These are phyloP conservation scores for Salix exigua DNA, from an alignment of 345 rosid species.

Conservation along the genomic window DNA sequence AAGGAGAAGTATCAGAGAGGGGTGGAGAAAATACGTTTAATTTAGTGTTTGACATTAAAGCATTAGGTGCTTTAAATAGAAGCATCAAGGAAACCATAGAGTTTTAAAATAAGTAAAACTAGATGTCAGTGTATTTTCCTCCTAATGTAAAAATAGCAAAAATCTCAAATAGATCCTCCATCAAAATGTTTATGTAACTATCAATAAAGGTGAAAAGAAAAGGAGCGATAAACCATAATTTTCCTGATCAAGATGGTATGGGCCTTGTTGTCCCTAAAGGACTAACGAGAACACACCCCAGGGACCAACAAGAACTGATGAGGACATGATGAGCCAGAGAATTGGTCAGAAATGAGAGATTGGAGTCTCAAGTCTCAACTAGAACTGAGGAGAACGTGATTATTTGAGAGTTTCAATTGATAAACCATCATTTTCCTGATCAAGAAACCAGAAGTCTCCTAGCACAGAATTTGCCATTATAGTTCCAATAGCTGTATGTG, in stretches of 20 bases:
- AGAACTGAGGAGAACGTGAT: neutral
- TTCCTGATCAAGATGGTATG: neutral
- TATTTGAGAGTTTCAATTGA: neutral
- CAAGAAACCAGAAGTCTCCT: neutral
- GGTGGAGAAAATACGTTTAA: neutral
- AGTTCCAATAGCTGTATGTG: neutral
- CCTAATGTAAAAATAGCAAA: neutral
- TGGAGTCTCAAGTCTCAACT: neutral
- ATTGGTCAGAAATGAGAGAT: neutral
- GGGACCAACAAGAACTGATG: neutral
- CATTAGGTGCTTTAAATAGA: neutral
- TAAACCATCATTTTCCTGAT: neutral
- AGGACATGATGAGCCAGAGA: neutral
- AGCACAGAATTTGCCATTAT: neutral
- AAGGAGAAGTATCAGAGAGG: neutral
- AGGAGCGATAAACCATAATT: too few species aligned
- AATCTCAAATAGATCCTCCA: neutral
- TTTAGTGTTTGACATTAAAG: too few species aligned
- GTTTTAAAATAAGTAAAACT: too few species aligned
- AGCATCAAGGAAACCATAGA: neutral
- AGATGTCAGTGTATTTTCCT: neutral
- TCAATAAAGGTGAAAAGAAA: neutral
- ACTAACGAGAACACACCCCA: neutral
- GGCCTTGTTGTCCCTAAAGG: neutral
- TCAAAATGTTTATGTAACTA: neutral